phyloP scores from a whole-genome alignment of 2,329 filamentous ascomycete species.

The Cadophora luteo-olivacea region DNA sequence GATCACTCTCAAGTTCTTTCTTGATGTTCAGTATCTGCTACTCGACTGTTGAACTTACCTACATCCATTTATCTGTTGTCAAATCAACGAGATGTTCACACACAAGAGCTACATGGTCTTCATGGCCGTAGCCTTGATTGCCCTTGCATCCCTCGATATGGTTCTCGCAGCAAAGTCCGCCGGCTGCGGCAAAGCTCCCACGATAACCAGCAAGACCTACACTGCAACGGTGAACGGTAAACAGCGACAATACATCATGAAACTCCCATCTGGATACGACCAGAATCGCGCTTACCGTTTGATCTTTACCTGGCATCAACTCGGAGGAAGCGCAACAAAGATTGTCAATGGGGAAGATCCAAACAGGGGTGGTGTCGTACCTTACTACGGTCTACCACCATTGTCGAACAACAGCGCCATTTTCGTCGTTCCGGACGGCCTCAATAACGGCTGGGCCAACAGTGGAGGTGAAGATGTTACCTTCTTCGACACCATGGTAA shows the following conservation, averaged over 20 bases:
- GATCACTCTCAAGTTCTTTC: no score
- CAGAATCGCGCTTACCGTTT: constrained; percentile 48
- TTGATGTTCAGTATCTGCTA: no score
- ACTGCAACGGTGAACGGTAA: constrained; percentile 48
- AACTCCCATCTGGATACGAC: constrained; percentile 50
- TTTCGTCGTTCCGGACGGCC: constrained; percentile 46
- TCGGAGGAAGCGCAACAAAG: constrained; percentile 48
- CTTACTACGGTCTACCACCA: constrained; percentile 45
- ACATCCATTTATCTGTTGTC: no score
- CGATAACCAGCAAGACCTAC: constrained; percentile 43
- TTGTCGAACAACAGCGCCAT: constrained; percentile 44
- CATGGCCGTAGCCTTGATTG: not conserved
- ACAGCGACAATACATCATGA: constrained; percentile 49
- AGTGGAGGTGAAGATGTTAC: constrained; percentile 45
- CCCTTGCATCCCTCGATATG: not conserved
- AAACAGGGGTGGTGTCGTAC: constrained; percentile 9
- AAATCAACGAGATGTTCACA: constrained; percentile 13
- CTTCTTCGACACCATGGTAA: constrained; percentile 45
- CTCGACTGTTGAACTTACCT: no score
- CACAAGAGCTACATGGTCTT: not conserved
- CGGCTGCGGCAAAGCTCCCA: constrained; percentile 47
- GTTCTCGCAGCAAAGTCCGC: constrained; percentile 30
- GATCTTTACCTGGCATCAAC: constrained; percentile 52
- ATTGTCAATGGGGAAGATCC: constrained; percentile 44
- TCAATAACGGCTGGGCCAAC: constrained; percentile 47